Evolutionary conservation across 2,329 filamentous ascomycete genomes (phyloP).

Genomic region (Colletotrichum sp.): DNA sequence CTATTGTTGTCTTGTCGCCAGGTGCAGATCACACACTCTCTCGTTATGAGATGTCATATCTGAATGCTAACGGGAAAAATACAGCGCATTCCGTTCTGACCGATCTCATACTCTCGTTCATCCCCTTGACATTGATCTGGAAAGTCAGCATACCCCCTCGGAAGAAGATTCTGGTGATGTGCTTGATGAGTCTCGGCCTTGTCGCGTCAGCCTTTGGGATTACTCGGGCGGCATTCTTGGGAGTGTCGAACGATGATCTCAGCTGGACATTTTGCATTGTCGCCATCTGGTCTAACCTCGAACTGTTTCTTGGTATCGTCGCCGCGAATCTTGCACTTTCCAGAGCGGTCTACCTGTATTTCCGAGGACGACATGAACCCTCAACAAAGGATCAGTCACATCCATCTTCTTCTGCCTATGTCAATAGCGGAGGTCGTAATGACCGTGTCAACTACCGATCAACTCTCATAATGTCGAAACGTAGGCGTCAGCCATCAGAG

Average conservation of each 20-base stretch:
- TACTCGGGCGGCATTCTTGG: constrained; percentile 24
- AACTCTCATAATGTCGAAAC: too few relatives aligned
- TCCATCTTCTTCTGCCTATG: background rate
- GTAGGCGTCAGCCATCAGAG: too few relatives aligned
- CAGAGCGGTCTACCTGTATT: constrained; percentile 24
- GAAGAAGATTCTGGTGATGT: constrained; percentile 32
- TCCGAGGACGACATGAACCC: background rate
- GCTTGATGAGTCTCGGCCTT: constrained; percentile 33
- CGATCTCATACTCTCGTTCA: constrained; percentile 26
- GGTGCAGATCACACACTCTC: background rate
- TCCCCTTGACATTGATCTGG: constrained; percentile 35
- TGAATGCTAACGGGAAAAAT: background rate
- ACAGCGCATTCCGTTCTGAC: constrained; percentile 28
- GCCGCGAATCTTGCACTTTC: constrained; percentile 34
- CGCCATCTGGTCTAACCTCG: constrained; percentile 42
- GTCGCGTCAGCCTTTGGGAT: constrained; percentile 28
- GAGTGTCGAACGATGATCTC: constrained; percentile 23
- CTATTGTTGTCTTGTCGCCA: background rate
- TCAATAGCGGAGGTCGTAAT: background rate
- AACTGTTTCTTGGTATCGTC: constrained; percentile 40
- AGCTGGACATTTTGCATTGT: constrained; percentile 34
- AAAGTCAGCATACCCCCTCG: constrained; percentile 30
- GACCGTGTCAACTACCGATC: too few relatives aligned
- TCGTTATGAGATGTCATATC: background rate
- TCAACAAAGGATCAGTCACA: background rate